A percentile compares a stretch with the other conserved stretches of the same genome.
Conservation (phyloP, 2,329 filamentous ascomycete species). For the Xylariaceae sp. region DNA sequence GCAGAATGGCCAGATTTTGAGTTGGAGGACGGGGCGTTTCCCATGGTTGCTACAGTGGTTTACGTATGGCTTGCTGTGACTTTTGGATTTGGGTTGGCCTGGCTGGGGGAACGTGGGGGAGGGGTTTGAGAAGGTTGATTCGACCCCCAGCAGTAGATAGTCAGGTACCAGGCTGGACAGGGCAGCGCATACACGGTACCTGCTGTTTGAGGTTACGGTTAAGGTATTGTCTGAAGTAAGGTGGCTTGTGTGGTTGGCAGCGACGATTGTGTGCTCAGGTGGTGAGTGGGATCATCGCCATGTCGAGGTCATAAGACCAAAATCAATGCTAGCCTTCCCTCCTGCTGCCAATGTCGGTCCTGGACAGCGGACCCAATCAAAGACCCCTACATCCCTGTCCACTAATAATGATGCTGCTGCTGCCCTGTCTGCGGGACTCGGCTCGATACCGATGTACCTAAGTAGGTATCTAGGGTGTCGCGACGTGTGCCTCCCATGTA, state of each 20-base stretch:
- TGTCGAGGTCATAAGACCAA: conserved; percentile 26
- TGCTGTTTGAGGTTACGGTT: too few species aligned
- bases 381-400: neutral
- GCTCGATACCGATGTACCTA: too few species aligned
- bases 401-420: too few species aligned
- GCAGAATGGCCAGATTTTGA: conserved; percentile 27
- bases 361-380: conserved; percentile 7
- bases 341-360: neutral
- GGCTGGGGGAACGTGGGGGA: conserved; percentile 9
- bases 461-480: too few species aligned
- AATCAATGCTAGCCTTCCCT: neutral
- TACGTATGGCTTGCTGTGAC: too few species aligned
- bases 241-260: too few species aligned
- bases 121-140: conserved; percentile 1
- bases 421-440: too few species aligned
- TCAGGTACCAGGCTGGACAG: too few species aligned
- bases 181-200: too few species aligned
- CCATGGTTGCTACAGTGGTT: conserved; percentile 38
- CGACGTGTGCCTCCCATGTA: too few species aligned
- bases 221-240: too few species aligned
- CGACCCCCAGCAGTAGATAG: too few species aligned
- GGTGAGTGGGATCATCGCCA: conserved; percentile 22
- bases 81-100: conserved; percentile 3
- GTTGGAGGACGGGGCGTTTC: conserved; percentile 37
- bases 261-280: conserved; percentile 10